A percentile compares a stretch with the other conserved stretches of the same genome.
Evolutionary conservation across 1,284 basidiomycete species (phyloP).

Genomic region (Ceratobasidium sp.): DNA sequence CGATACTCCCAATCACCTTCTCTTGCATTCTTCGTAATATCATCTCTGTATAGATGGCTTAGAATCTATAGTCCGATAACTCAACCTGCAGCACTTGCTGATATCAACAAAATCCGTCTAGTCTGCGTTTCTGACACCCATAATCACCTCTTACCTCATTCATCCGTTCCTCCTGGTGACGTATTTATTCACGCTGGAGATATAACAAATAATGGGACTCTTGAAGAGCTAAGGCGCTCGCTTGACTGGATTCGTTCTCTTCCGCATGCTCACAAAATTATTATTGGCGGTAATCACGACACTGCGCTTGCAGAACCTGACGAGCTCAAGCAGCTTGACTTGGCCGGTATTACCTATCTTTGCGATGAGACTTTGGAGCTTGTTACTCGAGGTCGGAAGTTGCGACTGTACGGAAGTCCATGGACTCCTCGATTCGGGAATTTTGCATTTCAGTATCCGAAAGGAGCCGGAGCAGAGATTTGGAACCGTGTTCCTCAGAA

Average conservation of each 20-base stretch:
- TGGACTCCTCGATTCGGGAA: conserved; percentile 57
- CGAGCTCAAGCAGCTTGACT: conserved; percentile 37
- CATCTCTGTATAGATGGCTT: no score
- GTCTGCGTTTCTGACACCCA: conserved; percentile 63
- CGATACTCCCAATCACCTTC: conserved; percentile 14
- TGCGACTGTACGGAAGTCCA: conserved; percentile 58
- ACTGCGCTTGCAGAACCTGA: conserved; percentile 49
- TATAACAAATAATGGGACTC: conserved; percentile 57
- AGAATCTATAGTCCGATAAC: no score
- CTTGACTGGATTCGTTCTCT: conserved; percentile 55
- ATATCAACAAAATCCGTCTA: conserved; percentile 56
- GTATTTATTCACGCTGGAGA: conserved; percentile 64
- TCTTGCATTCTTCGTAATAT: neutral
- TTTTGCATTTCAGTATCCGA: conserved; percentile 60
- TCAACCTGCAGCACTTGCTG: no score
- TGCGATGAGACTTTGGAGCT: conserved; percentile 53
- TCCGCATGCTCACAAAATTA: conserved; percentile 59
- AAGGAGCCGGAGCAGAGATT: conserved; percentile 42
- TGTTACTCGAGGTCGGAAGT: conserved; percentile 53
- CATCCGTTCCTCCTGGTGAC: conserved; percentile 59
- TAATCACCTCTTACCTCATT: conserved; percentile 49
- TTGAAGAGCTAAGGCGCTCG: conserved; percentile 56
- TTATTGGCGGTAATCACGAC: conserved; percentile 64
- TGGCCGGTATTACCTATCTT: conserved; percentile 54
- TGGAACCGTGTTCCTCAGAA: conserved; percentile 55